These are phyloP conservation scores for Crithidia mellificae DNA, from an alignment of 208 protist genomes.

Conservation along the genomic window DNA sequence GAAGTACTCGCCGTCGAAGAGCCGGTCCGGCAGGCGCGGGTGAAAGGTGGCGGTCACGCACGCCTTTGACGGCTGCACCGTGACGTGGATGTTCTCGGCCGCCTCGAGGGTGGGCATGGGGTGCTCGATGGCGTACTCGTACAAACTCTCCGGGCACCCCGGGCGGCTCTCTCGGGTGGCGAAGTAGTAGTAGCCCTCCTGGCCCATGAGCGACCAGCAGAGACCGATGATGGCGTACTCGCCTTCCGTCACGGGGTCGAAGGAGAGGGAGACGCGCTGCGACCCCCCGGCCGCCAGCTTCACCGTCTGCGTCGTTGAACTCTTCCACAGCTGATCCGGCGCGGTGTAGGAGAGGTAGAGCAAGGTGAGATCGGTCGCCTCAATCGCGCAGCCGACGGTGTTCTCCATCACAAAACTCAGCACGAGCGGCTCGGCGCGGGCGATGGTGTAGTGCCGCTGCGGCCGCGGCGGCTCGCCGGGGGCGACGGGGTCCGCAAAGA, in stretches of 20 bases:
- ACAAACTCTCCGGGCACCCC: slow-evolving; percentile 46
- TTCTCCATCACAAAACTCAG: slow-evolving; percentile 68
- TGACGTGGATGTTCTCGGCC: slow-evolving; percentile 65
- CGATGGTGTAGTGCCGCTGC: slow-evolving; percentile 42
- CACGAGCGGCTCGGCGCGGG: slow-evolving; percentile 61
- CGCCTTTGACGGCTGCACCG: slow-evolving; percentile 63
- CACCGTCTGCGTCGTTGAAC: slow-evolving; percentile 57
- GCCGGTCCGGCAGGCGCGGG: slow-evolving; percentile 57
- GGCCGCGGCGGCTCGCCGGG: background rate
- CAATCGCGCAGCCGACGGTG: slow-evolving; percentile 54
- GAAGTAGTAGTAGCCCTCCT: slow-evolving; percentile 87
- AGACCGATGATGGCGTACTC: slow-evolving; percentile 79
- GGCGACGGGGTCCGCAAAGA: slow-evolving; percentile 4
- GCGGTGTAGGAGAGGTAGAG: slow-evolving; percentile 57
- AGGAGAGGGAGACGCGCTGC: slow-evolving; percentile 49
- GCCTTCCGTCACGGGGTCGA: slow-evolving; percentile 59
- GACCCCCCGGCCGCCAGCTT: slow-evolving; percentile 33
- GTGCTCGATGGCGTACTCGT: slow-evolving; percentile 79
- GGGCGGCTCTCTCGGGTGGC: slow-evolving; percentile 50
- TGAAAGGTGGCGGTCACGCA: slow-evolving; percentile 54
- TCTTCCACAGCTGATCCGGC: slow-evolving; percentile 76
- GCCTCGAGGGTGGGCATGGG: slow-evolving; percentile 58
- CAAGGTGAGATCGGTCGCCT: slow-evolving; percentile 51
- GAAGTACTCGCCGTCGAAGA: slow-evolving; percentile 83
- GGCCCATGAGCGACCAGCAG: slow-evolving; percentile 56